Evolutionary conservation across 352 stramenopile species (phyloP).

Genomic region (Pythium apleroticum): DNA sequence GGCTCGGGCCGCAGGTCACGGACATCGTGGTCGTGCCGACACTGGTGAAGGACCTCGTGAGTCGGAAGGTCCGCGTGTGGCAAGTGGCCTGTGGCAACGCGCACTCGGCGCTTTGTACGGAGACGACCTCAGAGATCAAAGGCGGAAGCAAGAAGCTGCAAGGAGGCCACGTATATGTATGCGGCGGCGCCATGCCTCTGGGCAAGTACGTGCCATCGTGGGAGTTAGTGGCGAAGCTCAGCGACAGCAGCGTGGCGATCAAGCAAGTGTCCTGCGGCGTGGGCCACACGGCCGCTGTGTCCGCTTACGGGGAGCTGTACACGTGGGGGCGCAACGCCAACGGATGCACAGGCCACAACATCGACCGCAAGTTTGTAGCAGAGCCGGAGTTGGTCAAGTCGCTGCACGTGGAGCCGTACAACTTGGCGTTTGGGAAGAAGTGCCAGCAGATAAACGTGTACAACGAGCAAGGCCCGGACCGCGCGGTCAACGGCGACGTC

Average conservation of each 20-base stretch:
- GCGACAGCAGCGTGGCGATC: constrained; percentile 38
- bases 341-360: constrained; percentile 87
- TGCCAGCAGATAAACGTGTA: constrained; percentile 90
- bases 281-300: constrained; percentile 89
- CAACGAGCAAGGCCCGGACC: constrained; percentile 78
- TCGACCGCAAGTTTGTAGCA: constrained; percentile 61
- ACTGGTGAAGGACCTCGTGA: constrained; percentile 75
- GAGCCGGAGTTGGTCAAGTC: constrained; percentile 75
- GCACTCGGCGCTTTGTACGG: constrained; percentile 82
- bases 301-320: constrained; percentile 88
- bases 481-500: constrained; percentile 84
- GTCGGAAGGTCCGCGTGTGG: constrained; percentile 68
- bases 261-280: constrained; percentile 86
- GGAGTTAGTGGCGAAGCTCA: constrained; percentile 58
- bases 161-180: constrained; percentile 88
- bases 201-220: constrained; percentile 75
- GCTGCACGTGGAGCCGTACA: constrained; percentile 87
- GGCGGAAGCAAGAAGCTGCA: constrained; percentile 58
- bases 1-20: constrained; percentile 71
- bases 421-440: constrained; percentile 78
- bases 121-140: constrained; percentile 57
- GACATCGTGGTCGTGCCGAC: constrained; percentile 72
- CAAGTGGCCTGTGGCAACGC: constrained; percentile 69
- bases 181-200: constrained; percentile 81
- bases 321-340: constrained; percentile 91